Percentiles rank a stretch among this genome's conserved stretches.
Evolutionary conservation across 2,329 filamentous ascomycete genomes (phyloP).

Genomic region (Sarocladium strictum): DNA sequence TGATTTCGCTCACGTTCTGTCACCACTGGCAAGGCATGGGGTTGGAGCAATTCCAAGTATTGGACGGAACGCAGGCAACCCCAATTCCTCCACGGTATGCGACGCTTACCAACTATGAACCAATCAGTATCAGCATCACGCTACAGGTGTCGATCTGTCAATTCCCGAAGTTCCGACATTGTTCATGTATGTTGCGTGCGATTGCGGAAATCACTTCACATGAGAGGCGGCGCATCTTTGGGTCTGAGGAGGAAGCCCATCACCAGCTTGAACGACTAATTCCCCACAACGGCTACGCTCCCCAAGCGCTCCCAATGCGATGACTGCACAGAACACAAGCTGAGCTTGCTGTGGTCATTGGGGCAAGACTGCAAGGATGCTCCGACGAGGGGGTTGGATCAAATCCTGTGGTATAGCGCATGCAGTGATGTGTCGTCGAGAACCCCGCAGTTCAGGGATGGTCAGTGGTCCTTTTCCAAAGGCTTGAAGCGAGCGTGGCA

Average conservation of each 20-base stretch:
- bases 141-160: conserved; percentile 43
- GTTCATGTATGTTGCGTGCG: conserved; percentile 46
- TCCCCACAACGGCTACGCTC: conserved; percentile 42
- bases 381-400: conserved; percentile 48
- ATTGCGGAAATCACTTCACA: too few relatives aligned
- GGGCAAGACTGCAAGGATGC: conserved; percentile 46
- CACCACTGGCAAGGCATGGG: conserved; percentile 27
- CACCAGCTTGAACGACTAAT: conserved; percentile 48
- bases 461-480: conserved; percentile 53
- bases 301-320: conserved; percentile 42
- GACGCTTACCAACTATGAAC: neutral
- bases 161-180: conserved; percentile 50
- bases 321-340: conserved; percentile 54
- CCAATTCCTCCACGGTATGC: conserved; percentile 18
- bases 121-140: conserved; percentile 28
- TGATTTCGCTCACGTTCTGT: conserved; percentile 42
- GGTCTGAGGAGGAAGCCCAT: conserved; percentile 38
- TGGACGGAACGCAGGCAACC: conserved; percentile 43
- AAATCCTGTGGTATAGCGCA: conserved; percentile 58
- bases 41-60: conserved; percentile 54
- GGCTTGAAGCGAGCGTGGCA: conserved; percentile 51
- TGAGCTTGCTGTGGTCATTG: conserved; percentile 52
- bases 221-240: too few relatives aligned
- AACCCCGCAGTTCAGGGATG: conserved; percentile 46
- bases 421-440: conserved; percentile 59